Evolutionary conservation across 768 basidiomycete genomes (phyloP).

Genomic region (Lentinula edodes): DNA sequence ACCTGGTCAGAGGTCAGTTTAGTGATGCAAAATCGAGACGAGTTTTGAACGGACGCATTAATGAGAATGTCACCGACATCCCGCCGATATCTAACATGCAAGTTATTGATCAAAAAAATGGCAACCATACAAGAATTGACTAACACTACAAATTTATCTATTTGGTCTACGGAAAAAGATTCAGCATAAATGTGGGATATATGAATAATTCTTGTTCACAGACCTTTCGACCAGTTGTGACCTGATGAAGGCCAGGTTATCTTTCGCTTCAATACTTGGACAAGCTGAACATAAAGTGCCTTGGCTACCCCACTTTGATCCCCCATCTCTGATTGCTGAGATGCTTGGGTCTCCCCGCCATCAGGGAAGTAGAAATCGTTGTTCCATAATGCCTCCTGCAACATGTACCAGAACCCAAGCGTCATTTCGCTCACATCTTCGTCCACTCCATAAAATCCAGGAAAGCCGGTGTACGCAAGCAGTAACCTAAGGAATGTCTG

Average conservation of each 20-base stretch:
- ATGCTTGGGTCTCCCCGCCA: constrained; percentile 11
- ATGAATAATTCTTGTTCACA: constrained; percentile 13
- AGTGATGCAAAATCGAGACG: constrained; percentile 4
- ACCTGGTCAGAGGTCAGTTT: constrained; percentile 37
- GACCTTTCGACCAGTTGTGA: constrained; percentile 67
- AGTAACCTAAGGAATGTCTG: constrained; percentile 71
- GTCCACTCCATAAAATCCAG: constrained; percentile 75
- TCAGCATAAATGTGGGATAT: background rate
- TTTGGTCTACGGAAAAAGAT: constrained; percentile 47
- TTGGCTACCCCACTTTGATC: constrained; percentile 54
- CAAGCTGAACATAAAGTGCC: constrained; percentile 75
- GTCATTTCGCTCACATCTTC: constrained; percentile 88
- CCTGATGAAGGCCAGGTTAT: constrained; percentile 60
- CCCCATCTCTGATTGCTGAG: constrained; percentile 15
- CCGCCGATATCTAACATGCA: constrained; percentile 58
- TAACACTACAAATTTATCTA: constrained; percentile 75
- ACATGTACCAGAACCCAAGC: constrained; percentile 83
- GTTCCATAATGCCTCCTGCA: constrained; percentile 84
- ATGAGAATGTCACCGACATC: constrained; percentile 86
- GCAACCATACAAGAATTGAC: constrained; percentile 20
- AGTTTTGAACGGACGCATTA: constrained; percentile 59
- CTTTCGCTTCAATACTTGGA: constrained; percentile 66
- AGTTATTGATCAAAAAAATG: background rate
- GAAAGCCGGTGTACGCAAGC: constrained; percentile 64
- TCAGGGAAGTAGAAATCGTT: constrained; percentile 44